phyloP scores from a whole-genome alignment of 768 basidiomycete genomes.

The Boletellus sp. region DNA sequence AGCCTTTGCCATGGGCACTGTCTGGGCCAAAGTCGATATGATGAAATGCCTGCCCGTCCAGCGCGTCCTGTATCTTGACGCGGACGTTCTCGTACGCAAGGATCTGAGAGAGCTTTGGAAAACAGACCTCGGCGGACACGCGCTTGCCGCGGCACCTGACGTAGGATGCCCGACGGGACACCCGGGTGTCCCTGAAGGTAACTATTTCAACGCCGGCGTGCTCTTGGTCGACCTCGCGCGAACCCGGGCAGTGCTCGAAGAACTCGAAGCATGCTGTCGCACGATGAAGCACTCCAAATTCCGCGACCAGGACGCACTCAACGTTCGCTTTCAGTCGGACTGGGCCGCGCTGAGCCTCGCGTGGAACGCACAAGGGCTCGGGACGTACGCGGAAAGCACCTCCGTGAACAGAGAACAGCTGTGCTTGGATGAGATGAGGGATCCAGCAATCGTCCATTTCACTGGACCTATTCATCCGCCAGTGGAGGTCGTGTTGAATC shows the following conservation, averaged over 20 bases:
- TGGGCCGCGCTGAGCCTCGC: conserved; percentile 41
- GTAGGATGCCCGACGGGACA: conserved; percentile 51
- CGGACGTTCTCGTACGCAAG: conserved; percentile 45
- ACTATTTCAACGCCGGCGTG: conserved; percentile 58
- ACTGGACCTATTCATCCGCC: conserved; percentile 52
- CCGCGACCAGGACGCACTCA: conserved; percentile 52
- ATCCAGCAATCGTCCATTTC: conserved; percentile 53
- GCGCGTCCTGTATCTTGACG: conserved; percentile 50
- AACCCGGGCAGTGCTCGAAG: conserved; percentile 26
- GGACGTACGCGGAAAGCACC: conserved; percentile 43
- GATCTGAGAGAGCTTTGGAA: conserved; percentile 43
- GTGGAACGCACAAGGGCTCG: conserved; percentile 59
- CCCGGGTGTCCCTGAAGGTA: conserved; percentile 23
- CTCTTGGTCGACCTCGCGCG: conserved; percentile 47
- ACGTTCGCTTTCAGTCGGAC: conserved; percentile 39
- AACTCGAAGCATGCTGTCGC: conserved; percentile 26
- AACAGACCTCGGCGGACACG: conserved; percentile 39
- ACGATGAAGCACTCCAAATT: conserved; percentile 31
- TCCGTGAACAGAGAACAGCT: conserved; percentile 35
- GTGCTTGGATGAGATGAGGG: conserved; percentile 33
- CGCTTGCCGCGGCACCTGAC: conserved; percentile 45
- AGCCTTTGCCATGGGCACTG: conserved; percentile 25
- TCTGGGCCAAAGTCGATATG: conserved; percentile 54
- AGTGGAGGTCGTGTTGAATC: conserved; percentile 44
- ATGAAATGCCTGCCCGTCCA: conserved; percentile 45